A percentile compares a stretch with the other conserved stretches of the same genome.
Evolutionary conservation across 257 asterid species (phyloP).

Genomic region (Nicotiana paniculata): DNA sequence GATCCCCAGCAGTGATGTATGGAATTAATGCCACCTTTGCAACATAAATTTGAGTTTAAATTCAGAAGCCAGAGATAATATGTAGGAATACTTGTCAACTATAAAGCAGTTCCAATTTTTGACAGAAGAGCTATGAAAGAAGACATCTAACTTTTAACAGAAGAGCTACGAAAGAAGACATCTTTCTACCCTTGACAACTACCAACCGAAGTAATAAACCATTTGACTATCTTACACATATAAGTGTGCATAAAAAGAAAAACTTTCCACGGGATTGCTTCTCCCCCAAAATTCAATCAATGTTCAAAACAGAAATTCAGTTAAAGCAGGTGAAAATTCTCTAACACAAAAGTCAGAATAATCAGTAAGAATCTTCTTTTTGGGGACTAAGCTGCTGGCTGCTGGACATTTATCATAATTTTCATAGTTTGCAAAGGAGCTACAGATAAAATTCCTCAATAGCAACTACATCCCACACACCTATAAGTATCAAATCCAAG

Average conservation of each 20-base stretch:
- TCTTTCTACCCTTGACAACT: neutral
- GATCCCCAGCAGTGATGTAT: slow-evolving; percentile 89
- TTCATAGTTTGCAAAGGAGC: neutral
- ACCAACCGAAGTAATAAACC: neutral
- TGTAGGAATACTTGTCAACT: neutral
- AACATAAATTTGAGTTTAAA: slow-evolving; percentile 22
- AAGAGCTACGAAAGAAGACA: neutral
- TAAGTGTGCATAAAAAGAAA: neutral
- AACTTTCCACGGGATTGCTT: neutral
- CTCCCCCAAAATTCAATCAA: neutral
- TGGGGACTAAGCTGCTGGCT: neutral
- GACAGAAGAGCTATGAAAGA: neutral
- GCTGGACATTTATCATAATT: neutral
- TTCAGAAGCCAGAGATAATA: neutral
- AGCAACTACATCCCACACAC: neutral
- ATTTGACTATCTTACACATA: neutral
- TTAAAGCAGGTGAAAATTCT: neutral
- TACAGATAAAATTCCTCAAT: neutral
- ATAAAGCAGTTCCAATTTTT: neutral
- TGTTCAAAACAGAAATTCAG: neutral
- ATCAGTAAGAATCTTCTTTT: neutral
- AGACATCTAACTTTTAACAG: neutral
- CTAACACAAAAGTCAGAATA: neutral
- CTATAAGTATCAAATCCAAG: neutral
- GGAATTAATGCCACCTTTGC: slow-evolving; percentile 79